Conservation (phyloP, 306 rosid species). For the Quercus ilex region DNA sequence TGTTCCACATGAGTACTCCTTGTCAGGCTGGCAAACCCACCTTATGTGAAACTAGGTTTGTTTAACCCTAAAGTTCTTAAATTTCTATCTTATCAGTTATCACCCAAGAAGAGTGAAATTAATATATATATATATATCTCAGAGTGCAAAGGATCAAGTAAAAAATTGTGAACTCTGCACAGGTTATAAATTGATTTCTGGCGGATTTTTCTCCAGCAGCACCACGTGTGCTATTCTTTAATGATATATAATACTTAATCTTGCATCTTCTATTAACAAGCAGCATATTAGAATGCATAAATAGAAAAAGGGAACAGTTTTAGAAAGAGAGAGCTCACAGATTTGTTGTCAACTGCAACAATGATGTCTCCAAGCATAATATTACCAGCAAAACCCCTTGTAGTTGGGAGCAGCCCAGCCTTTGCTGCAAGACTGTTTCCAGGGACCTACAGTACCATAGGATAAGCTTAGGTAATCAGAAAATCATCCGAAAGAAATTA, state of each 20-base stretch:
- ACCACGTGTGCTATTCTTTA: neutral
- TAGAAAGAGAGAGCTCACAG: conserved; percentile 49
- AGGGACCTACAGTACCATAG: conserved; percentile 57
- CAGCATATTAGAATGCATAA: conserved; percentile 1
- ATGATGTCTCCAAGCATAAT: conserved; percentile 85
- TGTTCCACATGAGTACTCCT: neutral
- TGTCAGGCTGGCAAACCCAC: neutral
- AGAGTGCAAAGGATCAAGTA: neutral
- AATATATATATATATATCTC: neutral
- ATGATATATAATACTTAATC: no score
- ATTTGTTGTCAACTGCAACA: conserved; percentile 72
- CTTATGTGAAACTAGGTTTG: neutral
- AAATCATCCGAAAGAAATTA: conserved; percentile 7
- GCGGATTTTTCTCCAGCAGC: neutral
- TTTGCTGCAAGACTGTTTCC: conserved; percentile 73
- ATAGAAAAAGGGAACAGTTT: conserved; percentile 13
- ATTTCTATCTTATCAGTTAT: neutral
- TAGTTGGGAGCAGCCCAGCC: conserved; percentile 78
- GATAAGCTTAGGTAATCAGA: neutral
- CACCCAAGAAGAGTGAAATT: neutral
- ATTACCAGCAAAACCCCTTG: conserved; percentile 86
- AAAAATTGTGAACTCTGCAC: neutral
- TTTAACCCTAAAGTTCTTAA: neutral
- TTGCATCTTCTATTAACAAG: neutral
- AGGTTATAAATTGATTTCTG: neutral